Conservation (phyloP, 2,329 filamentous ascomycete species). For the Neofusicoccum kwambonambiense region DNA sequence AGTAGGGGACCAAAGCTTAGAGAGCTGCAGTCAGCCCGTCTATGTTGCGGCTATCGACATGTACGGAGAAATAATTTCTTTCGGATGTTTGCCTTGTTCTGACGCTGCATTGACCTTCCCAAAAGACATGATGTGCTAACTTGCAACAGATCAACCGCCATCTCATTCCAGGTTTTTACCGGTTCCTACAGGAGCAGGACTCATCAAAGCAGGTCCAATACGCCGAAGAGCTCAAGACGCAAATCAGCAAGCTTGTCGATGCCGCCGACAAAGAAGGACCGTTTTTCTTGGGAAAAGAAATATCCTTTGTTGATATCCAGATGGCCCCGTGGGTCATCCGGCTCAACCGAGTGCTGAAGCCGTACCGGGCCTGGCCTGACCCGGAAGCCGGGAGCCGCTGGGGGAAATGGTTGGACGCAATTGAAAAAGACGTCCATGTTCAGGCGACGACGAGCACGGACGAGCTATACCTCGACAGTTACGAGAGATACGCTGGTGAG, state of each 20-base stretch:
- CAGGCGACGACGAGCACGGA: slow-evolving; percentile 66
- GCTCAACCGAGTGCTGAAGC: slow-evolving; percentile 63
- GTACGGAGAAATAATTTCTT: too few species aligned
- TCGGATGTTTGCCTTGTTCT: too few species aligned
- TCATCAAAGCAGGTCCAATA: slow-evolving; percentile 56
- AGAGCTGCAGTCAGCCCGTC: too few species aligned
- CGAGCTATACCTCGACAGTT: slow-evolving; percentile 65
- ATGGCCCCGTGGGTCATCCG: slow-evolving; percentile 74
- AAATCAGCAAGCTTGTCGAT: slow-evolving; percentile 62
- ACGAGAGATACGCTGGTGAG: slow-evolving; percentile 61
- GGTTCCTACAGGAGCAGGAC: slow-evolving; percentile 66
- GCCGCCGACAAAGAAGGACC: slow-evolving; percentile 62
- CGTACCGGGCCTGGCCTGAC: slow-evolving; percentile 65
- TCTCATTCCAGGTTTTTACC: slow-evolving; percentile 75
- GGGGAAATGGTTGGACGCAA: slow-evolving; percentile 67
- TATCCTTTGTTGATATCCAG: slow-evolving; percentile 71
- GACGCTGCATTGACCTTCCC: too few species aligned
- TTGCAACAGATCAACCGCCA: slow-evolving; percentile 66
- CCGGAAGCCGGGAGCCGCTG: slow-evolving; percentile 63
- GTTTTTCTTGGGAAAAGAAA: slow-evolving; percentile 62
- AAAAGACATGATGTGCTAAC: neutral
- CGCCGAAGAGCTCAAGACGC: slow-evolving; percentile 61
- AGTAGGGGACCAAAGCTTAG: too few species aligned
- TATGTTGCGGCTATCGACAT: too few species aligned
- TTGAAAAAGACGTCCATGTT: slow-evolving; percentile 64